Percentiles rank a stretch among this genome's conserved stretches.
Evolutionary conservation across 441 rosid species (phyloP).

Genomic region (Arabidopsis hybrid): DNA sequence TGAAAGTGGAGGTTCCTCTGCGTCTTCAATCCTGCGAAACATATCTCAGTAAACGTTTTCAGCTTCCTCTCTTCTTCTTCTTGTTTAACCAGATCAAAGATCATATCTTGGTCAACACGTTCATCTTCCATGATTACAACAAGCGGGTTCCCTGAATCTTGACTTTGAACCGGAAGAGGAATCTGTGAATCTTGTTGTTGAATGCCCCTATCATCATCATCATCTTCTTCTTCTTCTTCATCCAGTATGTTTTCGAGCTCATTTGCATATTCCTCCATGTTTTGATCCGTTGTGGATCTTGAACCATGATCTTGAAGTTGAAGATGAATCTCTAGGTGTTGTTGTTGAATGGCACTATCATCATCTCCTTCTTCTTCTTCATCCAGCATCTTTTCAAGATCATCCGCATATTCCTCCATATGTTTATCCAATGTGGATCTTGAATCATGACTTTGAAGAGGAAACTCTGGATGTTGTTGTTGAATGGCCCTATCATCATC

Average conservation of each 20-base stretch:
- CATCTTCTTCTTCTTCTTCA: not conserved
- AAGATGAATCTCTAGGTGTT: too few relatives aligned
- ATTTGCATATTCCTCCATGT: not conserved
- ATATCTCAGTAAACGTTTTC: not conserved
- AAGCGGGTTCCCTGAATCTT: not conserved
- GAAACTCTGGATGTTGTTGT: not conserved
- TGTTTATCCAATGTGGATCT: too few relatives aligned
- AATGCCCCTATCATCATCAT: not conserved
- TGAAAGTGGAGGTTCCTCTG: not conserved
- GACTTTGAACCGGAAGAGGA: not conserved
- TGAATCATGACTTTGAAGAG: too few relatives aligned
- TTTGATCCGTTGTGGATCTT: not conserved
- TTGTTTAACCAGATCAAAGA: not conserved
- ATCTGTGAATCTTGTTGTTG: conserved; percentile 1
- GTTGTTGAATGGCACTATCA: too few relatives aligned
- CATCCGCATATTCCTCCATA: too few relatives aligned
- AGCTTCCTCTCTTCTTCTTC: not conserved
- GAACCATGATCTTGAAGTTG: too few relatives aligned
- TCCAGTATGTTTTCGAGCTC: not conserved
- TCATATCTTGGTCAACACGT: not conserved
- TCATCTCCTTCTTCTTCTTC: too few relatives aligned
- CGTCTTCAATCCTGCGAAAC: not conserved
- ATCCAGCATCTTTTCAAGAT: too few relatives aligned
- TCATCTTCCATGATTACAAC: not conserved
- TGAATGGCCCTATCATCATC: not conserved